Conservation (phyloP, 2,329 filamentous ascomycete species). For the Aspergillus fijiensis region DNA sequence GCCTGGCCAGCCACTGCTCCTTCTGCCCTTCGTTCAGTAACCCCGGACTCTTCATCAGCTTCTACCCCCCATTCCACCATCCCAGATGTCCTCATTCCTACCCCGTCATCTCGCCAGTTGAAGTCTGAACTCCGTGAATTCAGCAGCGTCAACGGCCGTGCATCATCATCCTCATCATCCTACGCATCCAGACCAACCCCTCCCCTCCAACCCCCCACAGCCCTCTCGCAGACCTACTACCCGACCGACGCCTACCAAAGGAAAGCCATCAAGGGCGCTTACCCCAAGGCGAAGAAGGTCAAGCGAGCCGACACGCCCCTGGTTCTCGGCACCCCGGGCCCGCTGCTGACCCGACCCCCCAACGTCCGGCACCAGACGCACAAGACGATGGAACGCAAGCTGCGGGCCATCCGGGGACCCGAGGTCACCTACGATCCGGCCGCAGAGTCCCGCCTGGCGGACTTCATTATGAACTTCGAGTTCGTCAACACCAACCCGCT, state of each 20-base stretch:
- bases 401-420: constrained; percentile 30
- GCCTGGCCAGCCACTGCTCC: not conserved
- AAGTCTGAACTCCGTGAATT: not conserved
- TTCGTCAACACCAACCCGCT: constrained; percentile 41
- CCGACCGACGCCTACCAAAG: constrained; percentile 24
- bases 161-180: constrained; percentile 8
- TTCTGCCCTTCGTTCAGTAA: not conserved
- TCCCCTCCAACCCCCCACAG: constrained; percentile 8
- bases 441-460: constrained; percentile 19
- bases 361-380: constrained; percentile 14
- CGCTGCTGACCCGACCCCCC: constrained; percentile 9
- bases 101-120: not conserved
- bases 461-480: constrained; percentile 37
- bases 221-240: constrained; percentile 23
- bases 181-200: not conserved
- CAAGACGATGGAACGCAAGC: constrained; percentile 24
- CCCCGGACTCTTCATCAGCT: not conserved
- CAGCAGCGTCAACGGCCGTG: not conserved
- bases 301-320: constrained; percentile 15
- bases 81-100: not conserved
- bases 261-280: constrained; percentile 19
- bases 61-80: constrained; percentile 4
- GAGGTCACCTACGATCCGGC: constrained; percentile 23
- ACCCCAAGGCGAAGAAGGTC: constrained; percentile 18
- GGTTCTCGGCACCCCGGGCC: constrained; percentile 7